Evolutionary conservation across 805 yeast species (phyloP).

Genomic region (Osmozyma mogii): DNA sequence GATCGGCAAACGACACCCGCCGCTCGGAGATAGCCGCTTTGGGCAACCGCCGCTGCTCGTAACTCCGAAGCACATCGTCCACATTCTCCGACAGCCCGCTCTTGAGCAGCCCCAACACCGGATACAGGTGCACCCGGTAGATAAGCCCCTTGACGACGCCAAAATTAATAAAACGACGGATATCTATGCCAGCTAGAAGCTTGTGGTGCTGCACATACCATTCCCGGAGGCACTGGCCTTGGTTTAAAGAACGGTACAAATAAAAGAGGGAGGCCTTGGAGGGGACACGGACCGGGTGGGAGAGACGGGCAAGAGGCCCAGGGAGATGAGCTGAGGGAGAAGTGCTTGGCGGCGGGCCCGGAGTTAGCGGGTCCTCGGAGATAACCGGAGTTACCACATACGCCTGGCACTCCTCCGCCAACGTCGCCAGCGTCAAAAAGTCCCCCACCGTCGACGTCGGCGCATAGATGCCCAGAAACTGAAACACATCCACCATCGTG

Average conservation of each 20-base stretch:
- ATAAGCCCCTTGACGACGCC: constrained; percentile 79
- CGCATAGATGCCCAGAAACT: constrained; percentile 81
- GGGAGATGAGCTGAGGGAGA: too few relatives aligned
- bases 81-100: constrained; percentile 5
- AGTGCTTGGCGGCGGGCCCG: too few relatives aligned
- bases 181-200: constrained; percentile 58
- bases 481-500: constrained; percentile 77
- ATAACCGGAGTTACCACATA: constrained; percentile 27
- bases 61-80: constrained; percentile 6
- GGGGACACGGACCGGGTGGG: constrained; percentile 31
- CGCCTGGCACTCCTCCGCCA: constrained; percentile 80
- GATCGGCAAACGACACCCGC: too few relatives aligned
- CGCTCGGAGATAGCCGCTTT: too few relatives aligned
- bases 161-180: constrained; percentile 77
- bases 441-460: constrained; percentile 71
- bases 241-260: constrained; percentile 70
- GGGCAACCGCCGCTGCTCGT: constrained; percentile 7
- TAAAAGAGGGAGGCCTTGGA: constrained; percentile 60
- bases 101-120: constrained; percentile 43
- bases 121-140: constrained; percentile 73
- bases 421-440: constrained; percentile 51
- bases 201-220: constrained; percentile 72
- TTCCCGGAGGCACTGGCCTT: constrained; percentile 65
- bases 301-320: too few relatives aligned
- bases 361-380: too few relatives aligned